Evolutionary conservation across 352 stramenopile genomes (phyloP).

Genomic region (Globisporangium rhizosaccharum): DNA sequence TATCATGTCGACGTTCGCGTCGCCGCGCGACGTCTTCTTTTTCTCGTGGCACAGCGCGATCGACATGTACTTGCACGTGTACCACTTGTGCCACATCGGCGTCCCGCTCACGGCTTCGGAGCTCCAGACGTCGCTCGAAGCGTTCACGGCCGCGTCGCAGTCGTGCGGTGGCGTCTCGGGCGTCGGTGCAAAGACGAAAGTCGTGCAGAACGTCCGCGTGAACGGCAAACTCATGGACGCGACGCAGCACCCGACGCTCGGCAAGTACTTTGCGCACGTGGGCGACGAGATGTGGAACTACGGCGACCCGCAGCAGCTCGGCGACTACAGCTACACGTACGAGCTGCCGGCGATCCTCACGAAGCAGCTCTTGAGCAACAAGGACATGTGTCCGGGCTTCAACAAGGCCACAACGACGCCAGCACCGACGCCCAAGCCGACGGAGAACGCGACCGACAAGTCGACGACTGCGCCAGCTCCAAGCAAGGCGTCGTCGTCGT

Average conservation of each 20-base stretch:
- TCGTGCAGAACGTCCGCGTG: constrained; percentile 37
- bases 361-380: constrained; percentile 62
- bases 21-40: constrained; percentile 53
- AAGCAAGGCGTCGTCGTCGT: constrained; percentile 15
- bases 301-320: constrained; percentile 51
- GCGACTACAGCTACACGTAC: constrained; percentile 72
- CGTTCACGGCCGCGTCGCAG: constrained; percentile 36
- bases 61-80: constrained; percentile 66
- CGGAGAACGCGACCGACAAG: constrained; percentile 2
- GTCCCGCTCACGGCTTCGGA: constrained; percentile 36
- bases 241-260: constrained; percentile 52
- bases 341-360: constrained; percentile 47
- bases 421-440: constrained; percentile 31
- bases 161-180: constrained; percentile 41
- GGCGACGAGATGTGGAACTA: constrained; percentile 58
- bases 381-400: constrained; percentile 54
- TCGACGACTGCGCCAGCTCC: constrained; percentile 42
- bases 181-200: constrained; percentile 22
- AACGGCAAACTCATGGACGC: constrained; percentile 42
- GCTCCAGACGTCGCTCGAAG: constrained; percentile 33
- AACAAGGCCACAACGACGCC: constrained; percentile 35
- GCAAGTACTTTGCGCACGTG: constrained; percentile 54
- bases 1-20: constrained; percentile 38
- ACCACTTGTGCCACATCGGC: constrained; percentile 58
- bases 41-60: constrained; percentile 64